Base-by-base conservation (phyloP, 352 stramenopile species). In the Pythium plurisporium region DNA sequence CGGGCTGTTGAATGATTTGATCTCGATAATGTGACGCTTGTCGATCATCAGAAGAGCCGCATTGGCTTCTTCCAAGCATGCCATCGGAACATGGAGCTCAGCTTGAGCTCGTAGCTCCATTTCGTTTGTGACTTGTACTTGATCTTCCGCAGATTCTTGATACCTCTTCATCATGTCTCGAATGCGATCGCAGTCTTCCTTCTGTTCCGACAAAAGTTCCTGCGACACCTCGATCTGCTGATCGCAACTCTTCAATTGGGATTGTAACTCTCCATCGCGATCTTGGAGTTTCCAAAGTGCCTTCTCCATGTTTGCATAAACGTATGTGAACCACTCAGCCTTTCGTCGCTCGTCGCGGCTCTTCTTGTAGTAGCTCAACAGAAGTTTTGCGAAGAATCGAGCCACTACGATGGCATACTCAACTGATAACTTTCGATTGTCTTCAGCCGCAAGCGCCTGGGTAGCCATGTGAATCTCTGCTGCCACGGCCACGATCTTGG, bases 1-100 rank as follows among this genome's bases (percentile, higher is more conserved):
- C 5, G 82, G 82, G 30, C 60, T 89, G 12, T 76, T 84, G 34
- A 92, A 92, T 50, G 82, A 90, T 62, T 92, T 92, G 68, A 92
- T 88, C 63, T 92, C 82, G 26, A 88, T 67, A 27, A 92, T 87
- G 45, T 90, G 82, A 1, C 76, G 73, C 51, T 84, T 77, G 36
- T 92, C 80, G 19, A 92, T 78, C 30, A 83, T 53, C 20, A 86
- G 29, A 3, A 92, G 61, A 0, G 76, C 73, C 0, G 61, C 59
- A 38, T 90, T 89, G 9, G 82, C 82, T 38, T 92, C 80, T 19
- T 90, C 78, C 8, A 92, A 65, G 27, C 73, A 85, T 27, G 65
- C 67, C 45, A 91, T 73, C 1, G 80, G 80, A 3, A 79, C 76
- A 20, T 74, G 65, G 9, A 92, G 66, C 45, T 91, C 82, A 2